Evolutionary conservation across 1,284 basidiomycete genomes (phyloP).

Genomic region (Tilletia walkeri): DNA sequence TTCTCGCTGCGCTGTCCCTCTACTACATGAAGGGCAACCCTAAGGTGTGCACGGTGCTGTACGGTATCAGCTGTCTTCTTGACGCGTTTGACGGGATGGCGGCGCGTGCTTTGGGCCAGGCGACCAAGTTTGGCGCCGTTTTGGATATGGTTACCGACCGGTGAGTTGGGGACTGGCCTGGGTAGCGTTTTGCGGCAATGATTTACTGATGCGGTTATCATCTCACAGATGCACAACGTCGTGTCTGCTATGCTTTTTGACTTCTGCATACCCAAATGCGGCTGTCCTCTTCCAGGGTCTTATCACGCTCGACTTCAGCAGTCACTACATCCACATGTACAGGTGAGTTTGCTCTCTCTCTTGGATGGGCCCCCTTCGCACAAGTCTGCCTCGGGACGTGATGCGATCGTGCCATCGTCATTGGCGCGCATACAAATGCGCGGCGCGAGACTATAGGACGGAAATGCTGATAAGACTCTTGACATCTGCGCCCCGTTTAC

Average conservation of each 20-base stretch:
- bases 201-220: neutral
- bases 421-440: too few relatives aligned
- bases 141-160: conserved; percentile 99
- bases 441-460: too few relatives aligned
- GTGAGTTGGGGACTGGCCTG: conserved; percentile 59
- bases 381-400: too few relatives aligned
- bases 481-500: conserved; percentile 14
- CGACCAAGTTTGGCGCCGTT: conserved; percentile 94
- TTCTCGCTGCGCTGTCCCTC: conserved; percentile 84
- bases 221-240: conserved; percentile 82
- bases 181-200: neutral
- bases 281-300: conserved; percentile 89
- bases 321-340: conserved; percentile 99
- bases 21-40: conserved; percentile 83
- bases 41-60: conserved; percentile 84
- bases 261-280: conserved; percentile 78
- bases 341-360: conserved; percentile 68
- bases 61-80: conserved; percentile 86
- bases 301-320: conserved; percentile 94
- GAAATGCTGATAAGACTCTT: neutral
- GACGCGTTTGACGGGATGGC: conserved; percentile 95
- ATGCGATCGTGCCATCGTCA: too few relatives aligned
- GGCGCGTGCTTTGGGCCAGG: conserved; percentile 80
- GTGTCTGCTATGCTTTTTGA: conserved; percentile 88
- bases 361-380: too few relatives aligned